Evolutionary conservation across 805 yeast species (phyloP).

Genomic region (Monosporozyma solicola): DNA sequence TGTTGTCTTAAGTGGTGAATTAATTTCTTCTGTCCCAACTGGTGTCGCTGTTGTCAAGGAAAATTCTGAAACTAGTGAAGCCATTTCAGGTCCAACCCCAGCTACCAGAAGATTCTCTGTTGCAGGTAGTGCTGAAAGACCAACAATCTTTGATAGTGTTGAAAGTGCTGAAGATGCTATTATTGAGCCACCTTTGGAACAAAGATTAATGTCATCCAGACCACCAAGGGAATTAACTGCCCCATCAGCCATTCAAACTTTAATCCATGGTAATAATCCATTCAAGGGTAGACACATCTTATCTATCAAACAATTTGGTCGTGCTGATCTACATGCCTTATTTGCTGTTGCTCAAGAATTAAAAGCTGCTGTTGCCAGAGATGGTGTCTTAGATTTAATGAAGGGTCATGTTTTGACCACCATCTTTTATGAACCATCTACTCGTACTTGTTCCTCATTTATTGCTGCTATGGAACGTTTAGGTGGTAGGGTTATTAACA

Average conservation of each 20-base stretch:
- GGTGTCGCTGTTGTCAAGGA: slow-evolving; percentile 50
- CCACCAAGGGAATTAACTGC: slow-evolving; percentile 67
- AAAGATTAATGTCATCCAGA: slow-evolving; percentile 54
- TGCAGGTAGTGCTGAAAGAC: slow-evolving; percentile 31
- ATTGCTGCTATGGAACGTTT: slow-evolving; percentile 99
- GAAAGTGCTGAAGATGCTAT: slow-evolving; percentile 42
- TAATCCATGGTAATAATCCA: slow-evolving; percentile 77
- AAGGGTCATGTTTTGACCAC: slow-evolving; percentile 89
- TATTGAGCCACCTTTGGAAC: slow-evolving; percentile 39
- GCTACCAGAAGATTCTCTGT: slow-evolving; percentile 44
- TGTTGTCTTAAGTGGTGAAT: slow-evolving; percentile 73
- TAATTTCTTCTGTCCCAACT: slow-evolving; percentile 48
- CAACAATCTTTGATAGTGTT: slow-evolving; percentile 28
- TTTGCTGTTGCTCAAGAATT: slow-evolving; percentile 97
- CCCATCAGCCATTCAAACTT: slow-evolving; percentile 68
- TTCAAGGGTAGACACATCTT: slow-evolving; percentile 81
- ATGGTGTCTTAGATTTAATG: slow-evolving; percentile 85
- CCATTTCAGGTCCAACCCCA: slow-evolving; percentile 31
- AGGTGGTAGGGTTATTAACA: slow-evolving; percentile 93
- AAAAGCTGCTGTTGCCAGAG: slow-evolving; percentile 93
- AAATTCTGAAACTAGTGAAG: slow-evolving; percentile 24
- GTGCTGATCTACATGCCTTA: slow-evolving; percentile 84
- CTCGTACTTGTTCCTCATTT: slow-evolving; percentile 93
- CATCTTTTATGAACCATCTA: slow-evolving; percentile 96
- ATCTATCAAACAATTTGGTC: slow-evolving; percentile 78